A percentile compares a stretch with the other conserved stretches of the same genome.
phyloP scores from a whole-genome alignment of 225 moss, liverwort and hornwort species.

The Polytrichum commune region DNA sequence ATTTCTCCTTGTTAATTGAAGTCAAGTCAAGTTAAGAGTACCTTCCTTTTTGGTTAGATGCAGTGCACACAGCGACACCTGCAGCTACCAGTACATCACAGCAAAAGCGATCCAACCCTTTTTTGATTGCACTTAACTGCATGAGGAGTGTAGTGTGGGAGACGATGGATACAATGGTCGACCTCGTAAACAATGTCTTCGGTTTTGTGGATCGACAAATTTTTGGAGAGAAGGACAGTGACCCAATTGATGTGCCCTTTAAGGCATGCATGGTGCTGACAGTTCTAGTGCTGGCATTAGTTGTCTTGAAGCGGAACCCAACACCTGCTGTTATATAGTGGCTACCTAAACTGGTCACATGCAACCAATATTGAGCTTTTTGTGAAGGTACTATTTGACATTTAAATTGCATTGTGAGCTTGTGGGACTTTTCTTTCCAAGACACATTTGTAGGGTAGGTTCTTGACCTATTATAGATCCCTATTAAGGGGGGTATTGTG shows the following conservation, averaged over 20 bases:
- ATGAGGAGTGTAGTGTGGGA: constrained; percentile 67
- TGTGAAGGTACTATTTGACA: too few relatives aligned
- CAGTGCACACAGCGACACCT: constrained; percentile 30
- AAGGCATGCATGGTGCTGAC: constrained; percentile 90
- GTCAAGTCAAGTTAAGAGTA: neutral
- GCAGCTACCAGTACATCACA: constrained; percentile 21
- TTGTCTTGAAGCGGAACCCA: constrained; percentile 68
- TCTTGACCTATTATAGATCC: too few relatives aligned
- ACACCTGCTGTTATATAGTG: constrained; percentile 9
- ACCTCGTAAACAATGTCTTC: constrained; percentile 68
- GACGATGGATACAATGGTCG: constrained; percentile 78
- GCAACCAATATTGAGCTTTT: too few relatives aligned
- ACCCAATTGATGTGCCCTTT: constrained; percentile 65
- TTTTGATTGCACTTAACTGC: constrained; percentile 59
- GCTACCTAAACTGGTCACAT: too few relatives aligned
- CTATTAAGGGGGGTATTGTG: too few relatives aligned
- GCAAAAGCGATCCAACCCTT: constrained; percentile 47
- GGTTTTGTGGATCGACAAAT: constrained; percentile 70
- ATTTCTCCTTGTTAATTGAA: too few relatives aligned
- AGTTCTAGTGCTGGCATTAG: constrained; percentile 71
- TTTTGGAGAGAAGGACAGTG: constrained; percentile 70
- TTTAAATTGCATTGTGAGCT: too few relatives aligned
- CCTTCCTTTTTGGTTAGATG: constrained; percentile 5
- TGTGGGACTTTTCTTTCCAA: too few relatives aligned
- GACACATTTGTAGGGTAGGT: too few relatives aligned